Conservation (phyloP, 2,329 filamentous ascomycete species). For the Exserohilum rostratum region DNA sequence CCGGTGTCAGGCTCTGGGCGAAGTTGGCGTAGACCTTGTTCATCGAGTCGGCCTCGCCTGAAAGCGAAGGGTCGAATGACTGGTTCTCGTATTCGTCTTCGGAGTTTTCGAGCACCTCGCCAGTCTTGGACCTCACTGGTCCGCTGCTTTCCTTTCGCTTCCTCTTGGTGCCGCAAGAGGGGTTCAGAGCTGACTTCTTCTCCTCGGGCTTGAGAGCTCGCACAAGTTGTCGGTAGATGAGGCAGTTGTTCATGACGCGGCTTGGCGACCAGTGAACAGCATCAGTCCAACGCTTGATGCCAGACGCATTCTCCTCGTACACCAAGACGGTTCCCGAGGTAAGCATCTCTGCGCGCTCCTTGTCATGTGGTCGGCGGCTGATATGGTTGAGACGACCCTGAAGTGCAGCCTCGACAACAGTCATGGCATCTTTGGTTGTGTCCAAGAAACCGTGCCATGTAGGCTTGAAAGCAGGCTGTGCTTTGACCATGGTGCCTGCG, state of each 20-base stretch:
- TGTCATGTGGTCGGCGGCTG: constrained; percentile 82
- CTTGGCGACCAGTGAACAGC: constrained; percentile 90
- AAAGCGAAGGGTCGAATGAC: constrained; percentile 24
- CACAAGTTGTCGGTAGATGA: constrained; percentile 79
- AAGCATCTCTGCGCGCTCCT: constrained; percentile 78
- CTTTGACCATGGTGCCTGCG: constrained; percentile 41
- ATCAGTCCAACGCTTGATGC: constrained; percentile 94
- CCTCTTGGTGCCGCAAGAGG: constrained; percentile 44
- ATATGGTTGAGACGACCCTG: constrained; percentile 74
- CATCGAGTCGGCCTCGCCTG: constrained; percentile 32
- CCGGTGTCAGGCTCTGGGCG: constrained; percentile 49
- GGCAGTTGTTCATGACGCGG: constrained; percentile 81
- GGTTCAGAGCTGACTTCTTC: constrained; percentile 45
- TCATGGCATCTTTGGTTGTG: constrained; percentile 76
- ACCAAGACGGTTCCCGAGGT: constrained; percentile 86
- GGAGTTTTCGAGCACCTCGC: constrained; percentile 37
- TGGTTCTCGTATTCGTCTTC: constrained; percentile 45
- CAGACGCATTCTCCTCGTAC: constrained; percentile 88
- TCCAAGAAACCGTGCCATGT: constrained; percentile 71
- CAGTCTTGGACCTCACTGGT: constrained; percentile 35
- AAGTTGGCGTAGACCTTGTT: constrained; percentile 47
- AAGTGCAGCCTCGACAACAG: constrained; percentile 81
- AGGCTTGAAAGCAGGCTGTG: constrained; percentile 59
- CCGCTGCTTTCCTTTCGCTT: constrained; percentile 44
- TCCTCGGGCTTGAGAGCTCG: constrained; percentile 46